These are phyloP conservation scores for Coemansia erecta DNA, from an alignment of 192 early-diverging fungal species.

Conservation along the genomic window DNA sequence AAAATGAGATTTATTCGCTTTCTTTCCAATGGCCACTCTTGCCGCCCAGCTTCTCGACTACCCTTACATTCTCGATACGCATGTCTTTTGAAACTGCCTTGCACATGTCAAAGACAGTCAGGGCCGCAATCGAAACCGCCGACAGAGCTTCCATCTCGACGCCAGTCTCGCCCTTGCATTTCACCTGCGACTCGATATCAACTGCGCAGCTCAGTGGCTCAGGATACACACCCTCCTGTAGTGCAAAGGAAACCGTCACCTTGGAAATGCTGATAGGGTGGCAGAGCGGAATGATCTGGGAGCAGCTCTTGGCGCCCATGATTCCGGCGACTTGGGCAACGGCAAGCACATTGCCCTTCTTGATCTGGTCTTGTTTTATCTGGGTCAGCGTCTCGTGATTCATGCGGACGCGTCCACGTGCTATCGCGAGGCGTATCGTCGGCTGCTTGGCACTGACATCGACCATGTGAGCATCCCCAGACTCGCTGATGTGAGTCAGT, in stretches of 20 bases:
- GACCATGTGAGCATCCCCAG: slow-evolving; percentile 85
- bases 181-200: slow-evolving; percentile 65
- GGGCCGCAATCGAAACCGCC: slow-evolving; percentile 73
- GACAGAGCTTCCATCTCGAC: slow-evolving; percentile 87
- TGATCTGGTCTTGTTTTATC: slow-evolving; percentile 61
- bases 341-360: slow-evolving; percentile 88
- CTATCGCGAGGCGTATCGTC: slow-evolving; percentile 72
- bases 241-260: slow-evolving; percentile 64
- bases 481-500: slow-evolving; percentile 76
- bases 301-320: slow-evolving; percentile 84
- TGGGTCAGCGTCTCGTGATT: slow-evolving; percentile 63
- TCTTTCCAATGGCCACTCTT: slow-evolving; percentile 63
- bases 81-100: slow-evolving; percentile 88
- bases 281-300: slow-evolving; percentile 81
- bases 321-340: slow-evolving; percentile 90
- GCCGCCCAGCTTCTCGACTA: slow-evolving; percentile 82
- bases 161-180: slow-evolving; percentile 82
- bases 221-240: slow-evolving; percentile 31
- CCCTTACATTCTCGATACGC: slow-evolving; percentile 68
- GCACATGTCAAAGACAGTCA: slow-evolving; percentile 96
- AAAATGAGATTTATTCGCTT: slow-evolving; percentile 2
- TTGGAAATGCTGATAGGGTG: slow-evolving; percentile 75
- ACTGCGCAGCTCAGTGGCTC: slow-evolving; percentile 48
- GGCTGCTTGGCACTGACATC: slow-evolving; percentile 70
- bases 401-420: slow-evolving; percentile 70